These are phyloP conservation scores for Cyberlindnera lachancei DNA, from an alignment of 805 yeast species.

Conservation along the genomic window DNA sequence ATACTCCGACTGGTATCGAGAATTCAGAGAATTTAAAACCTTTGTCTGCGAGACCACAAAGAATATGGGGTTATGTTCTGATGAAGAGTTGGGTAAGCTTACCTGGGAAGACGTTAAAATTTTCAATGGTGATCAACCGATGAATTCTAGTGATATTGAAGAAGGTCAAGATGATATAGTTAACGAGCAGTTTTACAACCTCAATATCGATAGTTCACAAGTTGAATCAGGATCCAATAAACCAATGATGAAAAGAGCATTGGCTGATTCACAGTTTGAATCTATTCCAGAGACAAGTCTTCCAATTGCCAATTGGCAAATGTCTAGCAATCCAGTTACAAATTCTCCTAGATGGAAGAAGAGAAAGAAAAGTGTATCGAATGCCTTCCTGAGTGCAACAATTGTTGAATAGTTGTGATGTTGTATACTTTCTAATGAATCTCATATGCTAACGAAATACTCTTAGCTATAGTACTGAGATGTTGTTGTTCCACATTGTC, in stretches of 20 bases:
- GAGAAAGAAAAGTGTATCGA: conserved; percentile 9
- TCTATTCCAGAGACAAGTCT: too few species aligned
- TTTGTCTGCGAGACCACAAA: conserved; percentile 7
- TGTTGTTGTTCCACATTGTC: not conserved
- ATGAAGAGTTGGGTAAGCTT: conserved; percentile 8
- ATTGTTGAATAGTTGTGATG: too few species aligned
- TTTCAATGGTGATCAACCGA: not conserved
- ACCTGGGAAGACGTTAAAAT: not conserved
- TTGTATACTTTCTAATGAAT: too few species aligned
- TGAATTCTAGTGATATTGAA: conserved; percentile 2
- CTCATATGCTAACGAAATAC: too few species aligned
- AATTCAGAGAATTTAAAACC: not conserved
- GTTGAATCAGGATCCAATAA: not conserved
- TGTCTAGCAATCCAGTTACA: conserved; percentile 13
- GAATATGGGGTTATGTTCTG: conserved; percentile 11
- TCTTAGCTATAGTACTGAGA: too few species aligned
- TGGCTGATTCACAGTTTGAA: too few species aligned
- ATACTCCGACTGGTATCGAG: too few species aligned
- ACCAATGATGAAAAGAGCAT: not conserved
- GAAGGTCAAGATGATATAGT: conserved; percentile 1
- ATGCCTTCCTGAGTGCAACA: not conserved
- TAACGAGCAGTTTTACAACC: conserved; percentile 1
- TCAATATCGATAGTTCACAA: conserved; percentile 2
- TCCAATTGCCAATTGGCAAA: too few species aligned
- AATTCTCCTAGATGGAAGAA: conserved; percentile 8